Evolutionary conservation across 2,329 filamentous ascomycete genomes (phyloP), one percentile per base, ranked within the genome.

Genomic region (Rhynchosporium secalis): DNA sequence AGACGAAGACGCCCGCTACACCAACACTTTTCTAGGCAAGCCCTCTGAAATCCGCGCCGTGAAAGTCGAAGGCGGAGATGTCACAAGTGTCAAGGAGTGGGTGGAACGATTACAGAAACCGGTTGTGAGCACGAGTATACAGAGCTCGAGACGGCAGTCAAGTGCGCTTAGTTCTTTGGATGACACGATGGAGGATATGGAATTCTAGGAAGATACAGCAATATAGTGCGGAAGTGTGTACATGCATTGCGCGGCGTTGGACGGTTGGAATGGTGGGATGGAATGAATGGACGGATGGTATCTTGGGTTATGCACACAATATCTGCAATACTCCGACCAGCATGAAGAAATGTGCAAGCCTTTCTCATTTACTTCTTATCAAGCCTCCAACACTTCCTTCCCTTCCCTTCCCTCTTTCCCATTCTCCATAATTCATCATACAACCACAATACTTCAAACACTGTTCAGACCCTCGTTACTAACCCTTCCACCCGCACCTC

Each of bases 1-100:
- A 0, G 91, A 90, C 65, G 92, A 96, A 71, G 92, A 96, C 72
- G 88, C 88, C 9, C 88, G 94, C 71, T 96, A 92, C 75, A 86
- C 89, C 68, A 92, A 91, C 36, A 96, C 94, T 0, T 83, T 95
- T 0, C 80, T 98, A 10, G 94, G 94, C 3, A 87, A 87, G 67
- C 80, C 82, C 49, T 83, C 83, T 55, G 91, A 96, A 68, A 83
- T 87, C 61, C 86, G 85, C 71, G 84, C 88, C 7, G 79, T 96
- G 33, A 80, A 87, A 57, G 88, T 96, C 57, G 92, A 96, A 74
- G 93, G 93, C 48, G 91, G 91, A 26, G 80, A 85, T 40, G 82
- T 83, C 6, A 83, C 85, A 56, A 90, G 83, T 63, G 82, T 94
- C 51, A 79, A 83, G 51, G 86, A 87, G 61, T 94, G 90, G 90